Conservation (phyloP, 495 filamentous ascomycete species). For the Massariosphaeria phaeospora region DNA sequence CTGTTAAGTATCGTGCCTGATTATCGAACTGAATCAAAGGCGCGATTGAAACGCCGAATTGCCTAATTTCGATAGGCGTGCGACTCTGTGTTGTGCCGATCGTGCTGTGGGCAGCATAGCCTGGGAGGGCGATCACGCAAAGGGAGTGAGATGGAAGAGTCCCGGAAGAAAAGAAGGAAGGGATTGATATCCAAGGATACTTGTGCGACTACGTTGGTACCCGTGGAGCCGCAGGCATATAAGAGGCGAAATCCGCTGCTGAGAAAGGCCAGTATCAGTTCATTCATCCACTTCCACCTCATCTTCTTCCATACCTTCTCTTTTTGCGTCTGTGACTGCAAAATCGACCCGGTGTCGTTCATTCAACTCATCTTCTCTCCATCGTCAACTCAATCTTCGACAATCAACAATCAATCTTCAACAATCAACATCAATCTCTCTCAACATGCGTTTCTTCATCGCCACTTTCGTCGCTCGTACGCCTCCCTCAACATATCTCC, state of each 20-base stretch:
- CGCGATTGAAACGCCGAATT: neutral
- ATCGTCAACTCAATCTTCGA: neutral
- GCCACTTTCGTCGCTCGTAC: slow-evolving; percentile 23
- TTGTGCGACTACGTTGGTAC: neutral
- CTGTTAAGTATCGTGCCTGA: slow-evolving; percentile 5
- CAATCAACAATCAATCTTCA: slow-evolving; percentile 1
- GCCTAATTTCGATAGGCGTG: neutral
- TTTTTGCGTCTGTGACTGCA: slow-evolving; percentile 29
- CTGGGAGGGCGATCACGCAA: neutral
- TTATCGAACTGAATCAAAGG: neutral
- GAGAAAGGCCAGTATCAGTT: neutral
- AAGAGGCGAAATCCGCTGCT: neutral
- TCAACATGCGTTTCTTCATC: slow-evolving; percentile 24
- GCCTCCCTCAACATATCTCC: neutral
- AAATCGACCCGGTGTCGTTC: slow-evolving; percentile 28
- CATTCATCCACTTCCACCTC: neutral
- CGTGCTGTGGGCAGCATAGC: neutral
- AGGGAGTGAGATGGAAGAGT: neutral
- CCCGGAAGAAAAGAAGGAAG: no score
- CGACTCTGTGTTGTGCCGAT: neutral
- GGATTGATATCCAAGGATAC: neutral
- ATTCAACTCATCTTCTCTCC: slow-evolving; percentile 8
- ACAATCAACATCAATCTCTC: neutral
- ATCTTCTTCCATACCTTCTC: neutral
- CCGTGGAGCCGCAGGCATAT: slow-evolving; percentile 1